phyloP scores from a whole-genome alignment of 345 rosid genomes.

The Hypericum perforatum region DNA sequence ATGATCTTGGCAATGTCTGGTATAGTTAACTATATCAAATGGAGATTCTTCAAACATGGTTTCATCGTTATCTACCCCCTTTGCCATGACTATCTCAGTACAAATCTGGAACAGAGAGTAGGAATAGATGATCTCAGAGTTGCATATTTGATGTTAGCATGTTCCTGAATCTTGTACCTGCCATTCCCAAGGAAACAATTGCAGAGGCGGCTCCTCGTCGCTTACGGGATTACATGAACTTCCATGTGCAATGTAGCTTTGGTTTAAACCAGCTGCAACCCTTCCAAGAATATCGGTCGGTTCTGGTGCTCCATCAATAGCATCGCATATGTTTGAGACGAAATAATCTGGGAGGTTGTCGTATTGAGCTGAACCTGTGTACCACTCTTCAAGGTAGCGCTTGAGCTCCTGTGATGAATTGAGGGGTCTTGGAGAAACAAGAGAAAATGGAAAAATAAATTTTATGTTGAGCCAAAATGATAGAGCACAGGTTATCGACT shows the following conservation, averaged over 20 bases:
- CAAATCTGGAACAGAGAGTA: slow-evolving; percentile 14
- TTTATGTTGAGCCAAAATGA: too few relatives aligned
- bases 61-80: slow-evolving; percentile 11
- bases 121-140: too few relatives aligned
- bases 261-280: slow-evolving; percentile 15
- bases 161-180: slow-evolving; percentile 18
- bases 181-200: slow-evolving; percentile 32
- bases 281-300: slow-evolving; percentile 18
- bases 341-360: slow-evolving; percentile 13
- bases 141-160: too few relatives aligned
- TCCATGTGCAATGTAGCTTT: background rate
- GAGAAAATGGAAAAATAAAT: too few relatives aligned
- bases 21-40: slow-evolving; percentile 10
- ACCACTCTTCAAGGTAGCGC: background rate
- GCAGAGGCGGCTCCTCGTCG: background rate
- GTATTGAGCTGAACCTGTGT: slow-evolving; percentile 7
- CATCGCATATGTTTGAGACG: slow-evolving; percentile 8
- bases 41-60: slow-evolving; percentile 24
- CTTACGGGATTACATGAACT: background rate
- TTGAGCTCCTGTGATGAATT: slow-evolving; percentile 11
- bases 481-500: background rate
- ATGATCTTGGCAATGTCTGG: slow-evolving; percentile 3
- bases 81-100: slow-evolving; percentile 16
- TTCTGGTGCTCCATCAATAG: slow-evolving; percentile 15
- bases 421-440: slow-evolving; percentile 1